Evolutionary conservation across 2,329 filamentous ascomycete species (phyloP).

Genomic region (Epichloe sp.): DNA sequence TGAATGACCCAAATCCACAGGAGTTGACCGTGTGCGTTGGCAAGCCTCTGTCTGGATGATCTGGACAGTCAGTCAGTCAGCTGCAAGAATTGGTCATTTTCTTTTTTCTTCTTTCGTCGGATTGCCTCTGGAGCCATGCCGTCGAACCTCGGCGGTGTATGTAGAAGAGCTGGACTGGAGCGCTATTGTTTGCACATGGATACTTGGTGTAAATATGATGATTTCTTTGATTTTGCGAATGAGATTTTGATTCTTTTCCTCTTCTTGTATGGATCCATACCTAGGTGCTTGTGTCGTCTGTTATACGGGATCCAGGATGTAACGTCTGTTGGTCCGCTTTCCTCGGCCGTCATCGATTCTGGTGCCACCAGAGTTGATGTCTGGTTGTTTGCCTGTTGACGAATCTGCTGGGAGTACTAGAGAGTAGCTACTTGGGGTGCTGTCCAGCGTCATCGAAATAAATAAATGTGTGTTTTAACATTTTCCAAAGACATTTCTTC

Average conservation of each 20-base stretch:
- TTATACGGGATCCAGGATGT: not conserved
- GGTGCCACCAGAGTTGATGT: too few species aligned
- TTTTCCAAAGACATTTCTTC: too few species aligned
- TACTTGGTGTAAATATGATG: not conserved
- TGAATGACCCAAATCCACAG: slow-evolving; percentile 42
- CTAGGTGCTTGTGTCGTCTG: not conserved
- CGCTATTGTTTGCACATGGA: not conserved
- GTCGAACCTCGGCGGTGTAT: not conserved
- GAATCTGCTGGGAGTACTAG: too few species aligned
- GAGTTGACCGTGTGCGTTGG: slow-evolving; percentile 45
- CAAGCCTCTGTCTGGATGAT: slow-evolving; percentile 15
- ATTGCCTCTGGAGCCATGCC: not conserved
- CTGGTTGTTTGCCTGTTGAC: too few species aligned
- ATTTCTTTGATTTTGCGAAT: not conserved
- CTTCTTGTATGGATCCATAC: too few species aligned
- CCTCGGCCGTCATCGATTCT: not conserved
- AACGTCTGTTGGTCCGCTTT: not conserved
- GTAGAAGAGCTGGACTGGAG: not conserved
- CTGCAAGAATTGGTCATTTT: not conserved
- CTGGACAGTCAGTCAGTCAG: too few species aligned
- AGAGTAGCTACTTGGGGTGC: too few species aligned
- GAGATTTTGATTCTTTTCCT: too few species aligned
- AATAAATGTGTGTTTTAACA: too few species aligned
- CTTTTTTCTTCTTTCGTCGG: not conserved
- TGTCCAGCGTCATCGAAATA: too few species aligned